Base-by-base conservation (phyloP, 2,329 filamentous ascomycete genomes). In the Hypoxylon sp. region DNA sequence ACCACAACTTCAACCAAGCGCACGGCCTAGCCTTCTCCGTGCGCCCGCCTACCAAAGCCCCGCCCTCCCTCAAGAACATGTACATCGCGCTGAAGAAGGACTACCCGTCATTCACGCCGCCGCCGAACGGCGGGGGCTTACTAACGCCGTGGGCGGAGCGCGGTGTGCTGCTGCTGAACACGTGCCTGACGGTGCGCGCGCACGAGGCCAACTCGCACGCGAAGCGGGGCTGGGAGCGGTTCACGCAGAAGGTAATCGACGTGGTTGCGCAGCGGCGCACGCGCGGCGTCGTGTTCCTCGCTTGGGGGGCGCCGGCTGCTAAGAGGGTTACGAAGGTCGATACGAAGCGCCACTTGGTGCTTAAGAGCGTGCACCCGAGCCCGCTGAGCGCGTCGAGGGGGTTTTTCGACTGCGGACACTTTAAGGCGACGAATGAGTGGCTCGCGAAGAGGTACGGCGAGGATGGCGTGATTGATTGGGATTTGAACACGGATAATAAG, bases 11-110 rank as follows among this genome's bases (percentile, higher is more conserved):
- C 79, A 97, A 97, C 80, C 96, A 99, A 85, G 96, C 96, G 55
- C 96, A 98, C 80, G 96, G 96, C 47, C 90, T 99, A 66, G 95
- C 93, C 78, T 99, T 99, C 86, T 97, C 94, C 52, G 94, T 98
- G 61, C 92, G 93, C 9, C 91, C 95, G 2, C 96, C 96, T 0
- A 97, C 94, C 0, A 88, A 89, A 3, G 94, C 95, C 0, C 96
- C 96, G 0, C 94, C 95, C 0, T 97, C 94, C 0, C 90, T 99
- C 14, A 89, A 89, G 75, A 99, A 99, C 82, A 98, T 99, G 83
- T 99, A 97, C 85, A 94, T 86, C 47, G 92, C 90, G 10, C 88
- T 99, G 63, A 90, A 92, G 77, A 94, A 92, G 61, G 94, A 98
- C 82, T 98, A 97, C 78, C 94, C 95, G 0, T 80, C 84, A 47